These are phyloP conservation scores for Uronychia binucleata DNA, from an alignment of 73 alveolate species.

Conservation along the genomic window DNA sequence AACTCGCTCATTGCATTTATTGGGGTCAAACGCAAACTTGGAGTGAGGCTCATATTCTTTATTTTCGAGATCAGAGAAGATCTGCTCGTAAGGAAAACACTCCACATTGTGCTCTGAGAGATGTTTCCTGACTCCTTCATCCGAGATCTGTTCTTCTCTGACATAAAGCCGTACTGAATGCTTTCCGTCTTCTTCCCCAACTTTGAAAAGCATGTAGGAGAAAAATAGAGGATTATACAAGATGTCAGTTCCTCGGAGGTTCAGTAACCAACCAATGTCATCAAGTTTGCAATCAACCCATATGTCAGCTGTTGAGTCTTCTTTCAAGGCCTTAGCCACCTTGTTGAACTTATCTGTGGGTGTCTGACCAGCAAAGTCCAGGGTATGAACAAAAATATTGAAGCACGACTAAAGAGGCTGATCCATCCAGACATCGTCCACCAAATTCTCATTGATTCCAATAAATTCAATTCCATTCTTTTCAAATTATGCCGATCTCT, in stretches of 20 bases:
- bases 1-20: not conserved
- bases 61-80: not conserved
- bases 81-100: not conserved
- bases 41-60: not conserved
- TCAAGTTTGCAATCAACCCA: constrained; percentile 79
- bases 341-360: constrained; percentile 54
- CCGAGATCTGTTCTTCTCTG: constrained; percentile 55
- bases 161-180: constrained; percentile 62
- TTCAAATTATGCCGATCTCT: constrained; percentile 10
- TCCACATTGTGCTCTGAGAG: not conserved
- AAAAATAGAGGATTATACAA: constrained; percentile 95
- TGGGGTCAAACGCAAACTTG: constrained; percentile 24
- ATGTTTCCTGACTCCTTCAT: not conserved
- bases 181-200: constrained; percentile 17
- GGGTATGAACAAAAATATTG: constrained; percentile 74
- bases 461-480: constrained; percentile 54
- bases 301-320: constrained; percentile 40
- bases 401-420: constrained; percentile 54
- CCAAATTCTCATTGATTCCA: constrained; percentile 75
- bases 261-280: constrained; percentile 93
- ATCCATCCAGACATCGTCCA: constrained; percentile 88
- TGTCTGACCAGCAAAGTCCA: constrained; percentile 76
- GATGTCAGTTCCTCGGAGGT: constrained; percentile 94
- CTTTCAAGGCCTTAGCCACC: constrained; percentile 33
- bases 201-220: constrained; percentile 75